phyloP scores from a whole-genome alignment of 2,329 filamentous ascomycete species.

The Pestalotiopsis sp. region DNA sequence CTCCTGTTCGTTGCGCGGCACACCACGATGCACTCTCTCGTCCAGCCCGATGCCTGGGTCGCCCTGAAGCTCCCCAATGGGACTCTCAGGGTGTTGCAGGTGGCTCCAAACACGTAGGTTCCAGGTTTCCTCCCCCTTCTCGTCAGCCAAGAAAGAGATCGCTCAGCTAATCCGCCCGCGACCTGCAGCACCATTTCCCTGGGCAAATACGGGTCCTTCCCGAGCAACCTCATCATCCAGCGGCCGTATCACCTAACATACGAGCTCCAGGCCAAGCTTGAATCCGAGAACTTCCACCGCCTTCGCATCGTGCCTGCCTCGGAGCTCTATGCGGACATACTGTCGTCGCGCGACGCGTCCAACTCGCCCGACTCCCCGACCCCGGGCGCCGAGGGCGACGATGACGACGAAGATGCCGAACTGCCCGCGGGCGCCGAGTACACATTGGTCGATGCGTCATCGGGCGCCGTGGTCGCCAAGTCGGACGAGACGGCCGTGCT shows the following conservation, averaged over 20 bases:
- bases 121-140: neutral
- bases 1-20: neutral
- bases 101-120: constrained; percentile 62
- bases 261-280: constrained; percentile 75
- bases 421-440: constrained; percentile 49
- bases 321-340: constrained; percentile 82
- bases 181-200: constrained; percentile 74
- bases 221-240: constrained; percentile 86
- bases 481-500: constrained; percentile 59
- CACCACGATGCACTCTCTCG: constrained; percentile 41
- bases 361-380: constrained; percentile 34
- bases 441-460: constrained; percentile 46
- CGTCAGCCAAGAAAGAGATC: neutral
- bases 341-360: constrained; percentile 45
- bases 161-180: neutral
- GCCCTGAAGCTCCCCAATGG: constrained; percentile 63
- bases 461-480: constrained; percentile 52
- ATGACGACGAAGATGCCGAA: constrained; percentile 36
- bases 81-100: constrained; percentile 57
- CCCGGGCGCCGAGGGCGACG: constrained; percentile 40
- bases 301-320: constrained; percentile 78
- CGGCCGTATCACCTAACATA: constrained; percentile 91
- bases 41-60: constrained; percentile 63
- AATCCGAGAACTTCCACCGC: constrained; percentile 65
- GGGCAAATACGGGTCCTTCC: constrained; percentile 91